phyloP scores from a whole-genome alignment of 306 rosid genomes.

The Acacia confusa region DNA sequence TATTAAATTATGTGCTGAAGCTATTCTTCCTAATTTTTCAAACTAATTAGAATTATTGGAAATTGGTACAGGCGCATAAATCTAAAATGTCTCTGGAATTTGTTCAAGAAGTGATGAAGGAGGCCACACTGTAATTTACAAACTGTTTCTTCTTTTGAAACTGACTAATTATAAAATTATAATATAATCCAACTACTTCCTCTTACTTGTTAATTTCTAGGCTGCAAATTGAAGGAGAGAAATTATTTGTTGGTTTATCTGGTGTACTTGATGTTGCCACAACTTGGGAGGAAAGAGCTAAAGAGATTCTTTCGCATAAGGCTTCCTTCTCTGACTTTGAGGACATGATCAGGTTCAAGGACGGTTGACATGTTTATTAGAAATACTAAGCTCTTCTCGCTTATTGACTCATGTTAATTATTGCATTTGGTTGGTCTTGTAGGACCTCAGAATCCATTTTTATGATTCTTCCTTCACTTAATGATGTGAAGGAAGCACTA shows the following conservation, averaged over 20 bases:
- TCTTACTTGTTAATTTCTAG: constrained; percentile 49
- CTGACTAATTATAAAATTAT: not conserved
- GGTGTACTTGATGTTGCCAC: constrained; percentile 57
- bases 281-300: constrained; percentile 80
- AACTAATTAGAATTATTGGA: constrained; percentile 34
- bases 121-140: constrained; percentile 57
- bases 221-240: constrained; percentile 67
- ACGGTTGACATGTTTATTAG: constrained; percentile 22
- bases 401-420: constrained; percentile 30
- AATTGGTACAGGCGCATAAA: constrained; percentile 58
- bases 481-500: constrained; percentile 56
- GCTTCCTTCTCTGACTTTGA: constrained; percentile 72
- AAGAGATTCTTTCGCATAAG: constrained; percentile 55
- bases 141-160: constrained; percentile 25
- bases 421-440: constrained; percentile 33
- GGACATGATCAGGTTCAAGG: constrained; percentile 66
- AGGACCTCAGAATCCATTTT: constrained; percentile 77
- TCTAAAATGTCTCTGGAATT: constrained; percentile 60
- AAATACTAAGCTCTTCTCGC: constrained; percentile 5
- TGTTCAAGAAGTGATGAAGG: constrained; percentile 63
- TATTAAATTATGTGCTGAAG: constrained; percentile 22
- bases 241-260: constrained; percentile 51
- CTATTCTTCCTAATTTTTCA: constrained; percentile 18
- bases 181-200: not conserved
- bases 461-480: constrained; percentile 71